Evolutionary conservation across 331 rosid species (phyloP).

Genomic region (Quercus lobata): DNA sequence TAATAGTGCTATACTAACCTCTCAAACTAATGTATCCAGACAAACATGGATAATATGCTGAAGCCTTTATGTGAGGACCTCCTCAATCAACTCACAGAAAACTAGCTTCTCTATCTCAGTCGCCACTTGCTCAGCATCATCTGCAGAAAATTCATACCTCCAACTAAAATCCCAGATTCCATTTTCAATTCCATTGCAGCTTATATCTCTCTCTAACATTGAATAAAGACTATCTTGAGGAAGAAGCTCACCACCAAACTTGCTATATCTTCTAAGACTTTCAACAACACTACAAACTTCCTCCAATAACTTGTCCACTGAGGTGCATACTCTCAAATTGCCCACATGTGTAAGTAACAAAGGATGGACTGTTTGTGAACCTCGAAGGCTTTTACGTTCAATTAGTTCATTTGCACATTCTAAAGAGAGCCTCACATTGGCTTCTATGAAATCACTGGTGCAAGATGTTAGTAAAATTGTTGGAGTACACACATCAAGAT

Average conservation of each 20-base stretch:
- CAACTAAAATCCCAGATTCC: conserved; percentile 82
- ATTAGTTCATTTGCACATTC: conserved; percentile 77
- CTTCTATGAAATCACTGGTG: conserved; percentile 9
- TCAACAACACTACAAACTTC: conserved; percentile 52
- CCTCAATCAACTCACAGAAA: conserved; percentile 63
- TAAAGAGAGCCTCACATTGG: conserved; percentile 30
- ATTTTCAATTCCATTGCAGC: conserved; percentile 47
- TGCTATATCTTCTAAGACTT: conserved; percentile 38
- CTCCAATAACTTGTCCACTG: conserved; percentile 49
- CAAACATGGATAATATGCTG: not conserved
- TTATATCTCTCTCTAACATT: conserved; percentile 64
- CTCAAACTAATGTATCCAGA: not conserved
- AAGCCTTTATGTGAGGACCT: conserved; percentile 43
- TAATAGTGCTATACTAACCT: not conserved
- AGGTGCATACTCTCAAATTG: conserved; percentile 33
- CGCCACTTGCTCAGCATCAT: conserved; percentile 68
- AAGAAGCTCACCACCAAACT: conserved; percentile 24
- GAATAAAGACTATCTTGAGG: conserved; percentile 39
- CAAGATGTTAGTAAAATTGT: conserved; percentile 27
- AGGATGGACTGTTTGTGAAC: conserved; percentile 34
- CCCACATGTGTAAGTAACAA: conserved; percentile 28
- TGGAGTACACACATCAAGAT: conserved; percentile 38
- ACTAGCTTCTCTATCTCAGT: conserved; percentile 50
- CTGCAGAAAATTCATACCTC: conserved; percentile 54
- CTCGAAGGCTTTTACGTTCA: conserved; percentile 38